Conservation (phyloP, 345 rosid species). For the Sonneratia caseolaris region DNA sequence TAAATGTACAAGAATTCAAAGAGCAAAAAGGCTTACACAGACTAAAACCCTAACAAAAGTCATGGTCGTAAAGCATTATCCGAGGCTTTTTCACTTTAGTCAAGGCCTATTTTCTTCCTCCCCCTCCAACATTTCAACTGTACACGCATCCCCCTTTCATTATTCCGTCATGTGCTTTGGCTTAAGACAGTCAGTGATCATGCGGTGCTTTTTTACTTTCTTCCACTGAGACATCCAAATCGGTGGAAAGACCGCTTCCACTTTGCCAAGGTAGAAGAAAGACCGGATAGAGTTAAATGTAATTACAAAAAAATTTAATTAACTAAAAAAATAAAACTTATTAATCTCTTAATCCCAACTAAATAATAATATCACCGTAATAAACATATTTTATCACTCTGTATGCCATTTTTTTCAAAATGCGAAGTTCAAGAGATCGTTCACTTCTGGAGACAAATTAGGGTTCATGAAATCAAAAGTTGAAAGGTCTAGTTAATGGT, state of each 20-base stretch:
- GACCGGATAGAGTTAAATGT: no score
- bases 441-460: neutral
- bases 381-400: no score
- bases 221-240: neutral
- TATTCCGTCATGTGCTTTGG: neutral
- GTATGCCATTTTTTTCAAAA: no score
- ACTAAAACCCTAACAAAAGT: neutral
- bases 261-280: no score
- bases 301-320: no score
- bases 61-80: conserved; percentile 1
- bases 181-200: neutral
- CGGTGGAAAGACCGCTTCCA: neutral
- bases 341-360: no score
- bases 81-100: conserved; percentile 1
- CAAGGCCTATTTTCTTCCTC: neutral
- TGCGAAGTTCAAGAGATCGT: neutral
- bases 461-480: neutral
- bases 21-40: neutral
- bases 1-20: neutral
- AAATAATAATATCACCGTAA: no score
- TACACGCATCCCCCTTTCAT: neutral
- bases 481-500: neutral
- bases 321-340: neutral
- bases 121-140: neutral
- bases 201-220: neutral